Evolutionary conservation across 2,329 filamentous ascomycete species (phyloP).

Genomic region (Sporothrix pseudoabietina): DNA sequence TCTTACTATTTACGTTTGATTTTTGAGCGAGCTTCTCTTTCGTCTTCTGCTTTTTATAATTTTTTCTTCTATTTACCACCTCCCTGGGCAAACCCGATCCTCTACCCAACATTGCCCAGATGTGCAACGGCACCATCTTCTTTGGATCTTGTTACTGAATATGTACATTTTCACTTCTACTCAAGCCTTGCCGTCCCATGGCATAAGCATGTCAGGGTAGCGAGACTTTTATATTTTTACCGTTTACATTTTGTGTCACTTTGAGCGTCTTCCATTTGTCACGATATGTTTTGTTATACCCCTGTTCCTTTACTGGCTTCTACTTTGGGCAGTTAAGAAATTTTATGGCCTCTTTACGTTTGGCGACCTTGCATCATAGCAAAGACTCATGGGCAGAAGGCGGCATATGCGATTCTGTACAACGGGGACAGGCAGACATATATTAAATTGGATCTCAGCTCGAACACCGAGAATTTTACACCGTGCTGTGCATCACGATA

Average conservation of each 20-base stretch:
- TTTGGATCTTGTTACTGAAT: neutral
- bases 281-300: slow-evolving; percentile 23
- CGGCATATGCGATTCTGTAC: neutral
- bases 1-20: slow-evolving; percentile 16
- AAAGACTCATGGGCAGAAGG: neutral
- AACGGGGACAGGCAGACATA: neutral
- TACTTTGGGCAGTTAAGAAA: neutral
- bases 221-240: neutral
- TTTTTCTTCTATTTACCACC: neutral
- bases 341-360: neutral
- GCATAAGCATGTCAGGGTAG: slow-evolving; percentile 1
- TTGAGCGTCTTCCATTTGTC: neutral
- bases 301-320: neutral
- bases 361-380: neutral
- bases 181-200: neutral
- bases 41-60: neutral
- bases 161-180: neutral
- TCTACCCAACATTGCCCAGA: neutral
- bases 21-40: neutral
- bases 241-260: neutral
- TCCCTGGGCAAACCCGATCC: neutral
- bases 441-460: no score
- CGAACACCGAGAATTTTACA: neutral
- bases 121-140: neutral
- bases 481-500: neutral